phyloP scores from a whole-genome alignment of 73 alveolate species.

The Paramecium bursaria region DNA sequence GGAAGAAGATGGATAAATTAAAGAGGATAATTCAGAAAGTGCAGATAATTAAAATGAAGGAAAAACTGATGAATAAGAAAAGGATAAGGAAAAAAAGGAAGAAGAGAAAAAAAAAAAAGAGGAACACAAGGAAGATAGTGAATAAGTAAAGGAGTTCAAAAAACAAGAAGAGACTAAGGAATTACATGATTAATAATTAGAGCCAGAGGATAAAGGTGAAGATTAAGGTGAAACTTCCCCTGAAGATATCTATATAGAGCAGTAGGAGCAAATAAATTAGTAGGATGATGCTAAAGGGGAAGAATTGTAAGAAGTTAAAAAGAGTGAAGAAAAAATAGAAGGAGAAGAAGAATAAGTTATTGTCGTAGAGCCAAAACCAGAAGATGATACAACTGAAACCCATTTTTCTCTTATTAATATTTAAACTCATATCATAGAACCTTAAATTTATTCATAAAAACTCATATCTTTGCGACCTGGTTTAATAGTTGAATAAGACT shows the following conservation, averaged over 20 bases:
- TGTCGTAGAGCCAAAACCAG: no score
- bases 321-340: background rate
- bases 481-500: conserved; percentile 8
- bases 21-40: background rate
- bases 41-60: conserved; percentile 8
- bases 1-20: background rate
- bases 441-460: background rate
- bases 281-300: background rate
- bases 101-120: conserved; percentile 37
- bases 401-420: background rate
- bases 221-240: no score
- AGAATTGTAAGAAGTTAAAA: background rate
- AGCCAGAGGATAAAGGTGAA: no score
- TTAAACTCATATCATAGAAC: conserved; percentile 8
- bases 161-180: no score
- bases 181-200: no score
- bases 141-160: no score
- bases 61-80: background rate
- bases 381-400: conserved; percentile 46
- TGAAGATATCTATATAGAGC: no score
- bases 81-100: background rate
- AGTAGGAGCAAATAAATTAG: no score
- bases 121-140: no score
- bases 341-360: background rate
- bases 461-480: conserved; percentile 29